Evolutionary conservation across 78 protist genomes (phyloP), one percentile per base, ranked within the genome.

Genomic region (Tieghemostelium lacteum): DNA sequence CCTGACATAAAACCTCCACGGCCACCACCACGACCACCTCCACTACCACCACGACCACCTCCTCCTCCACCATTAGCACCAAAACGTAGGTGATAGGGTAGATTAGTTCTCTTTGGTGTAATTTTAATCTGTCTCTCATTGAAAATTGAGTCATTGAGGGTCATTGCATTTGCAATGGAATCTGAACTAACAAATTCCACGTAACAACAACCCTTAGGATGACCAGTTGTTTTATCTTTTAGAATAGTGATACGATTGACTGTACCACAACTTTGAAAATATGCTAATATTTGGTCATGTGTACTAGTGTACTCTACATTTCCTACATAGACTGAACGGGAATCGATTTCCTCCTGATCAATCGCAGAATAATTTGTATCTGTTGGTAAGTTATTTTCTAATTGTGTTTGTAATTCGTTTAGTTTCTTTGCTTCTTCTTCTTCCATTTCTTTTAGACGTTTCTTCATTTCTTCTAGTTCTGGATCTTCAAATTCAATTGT

Each of bases 121-220:
- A 92, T 96, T 78, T 91, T 93, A n/a, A 96, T 58, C 54, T 85
- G 94, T 20, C 97, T 58, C 36, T 94, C 91, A 14, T 85, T 88
- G 73, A 96, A 88, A 19, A 75, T 22, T 1, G 93, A 49, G 12
- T 92, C 97, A 74, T 91, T 80, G 36, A 96, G 29, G 3, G 42
- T 39, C 33, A 89, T 34, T 57, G 97, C 96, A 20, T 73, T 89
- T 26, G 37, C 16, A 58, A 96, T 95, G 8, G 94, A 60, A 17
- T 89, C 89, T 40, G 14, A 34, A 26, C 85, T 89, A 12, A 78
- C 75, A 72, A 96, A 96, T 54, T 96, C 96, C 6, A 96, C 40
- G 65, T 93, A 96, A n/a, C 95, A 94, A 42, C 92, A 80, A 88
- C 97, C 97, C 66, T 94, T 94, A 42, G 98, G 96, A 42, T 80